These are phyloP conservation scores for Pseudogymnoascus sp. DNA, from an alignment of 2,329 filamentous ascomycete species.

Conservation along the genomic window DNA sequence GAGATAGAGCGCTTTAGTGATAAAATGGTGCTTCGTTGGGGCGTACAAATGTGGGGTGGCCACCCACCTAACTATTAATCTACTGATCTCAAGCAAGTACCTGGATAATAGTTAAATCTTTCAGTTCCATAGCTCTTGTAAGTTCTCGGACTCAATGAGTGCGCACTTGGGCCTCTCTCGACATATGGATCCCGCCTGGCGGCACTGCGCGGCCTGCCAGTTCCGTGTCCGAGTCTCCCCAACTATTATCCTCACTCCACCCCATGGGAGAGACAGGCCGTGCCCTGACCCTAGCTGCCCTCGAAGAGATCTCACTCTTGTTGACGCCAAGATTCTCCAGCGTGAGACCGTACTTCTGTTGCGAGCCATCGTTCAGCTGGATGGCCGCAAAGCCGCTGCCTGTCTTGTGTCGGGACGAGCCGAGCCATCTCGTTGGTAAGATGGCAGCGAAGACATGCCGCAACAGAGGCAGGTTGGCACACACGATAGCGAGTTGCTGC, in stretches of 20 bases:
- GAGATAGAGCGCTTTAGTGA: too few relatives aligned
- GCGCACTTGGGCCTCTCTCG: background rate
- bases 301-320: background rate
- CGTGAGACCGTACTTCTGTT: background rate
- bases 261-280: background rate
- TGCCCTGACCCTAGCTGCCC: background rate
- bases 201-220: background rate
- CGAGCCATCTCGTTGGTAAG: background rate
- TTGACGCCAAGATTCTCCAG: background rate
- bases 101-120: too few relatives aligned
- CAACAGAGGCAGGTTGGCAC: slow-evolving; percentile 29
- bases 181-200: background rate
- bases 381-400: background rate
- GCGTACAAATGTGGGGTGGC: too few relatives aligned
- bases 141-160: background rate
- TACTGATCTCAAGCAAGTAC: too few relatives aligned
- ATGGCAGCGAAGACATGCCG: slow-evolving; percentile 4
- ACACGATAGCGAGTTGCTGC: slow-evolving; percentile 31
- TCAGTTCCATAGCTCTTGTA: too few relatives aligned
- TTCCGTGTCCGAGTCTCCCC: background rate
- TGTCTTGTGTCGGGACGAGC: background rate
- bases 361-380: background rate
- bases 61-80: too few relatives aligned
- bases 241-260: background rate
- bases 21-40: too few relatives aligned